Conservation (phyloP, 352 stramenopile species). For the Globisporangium splendens region DNA sequence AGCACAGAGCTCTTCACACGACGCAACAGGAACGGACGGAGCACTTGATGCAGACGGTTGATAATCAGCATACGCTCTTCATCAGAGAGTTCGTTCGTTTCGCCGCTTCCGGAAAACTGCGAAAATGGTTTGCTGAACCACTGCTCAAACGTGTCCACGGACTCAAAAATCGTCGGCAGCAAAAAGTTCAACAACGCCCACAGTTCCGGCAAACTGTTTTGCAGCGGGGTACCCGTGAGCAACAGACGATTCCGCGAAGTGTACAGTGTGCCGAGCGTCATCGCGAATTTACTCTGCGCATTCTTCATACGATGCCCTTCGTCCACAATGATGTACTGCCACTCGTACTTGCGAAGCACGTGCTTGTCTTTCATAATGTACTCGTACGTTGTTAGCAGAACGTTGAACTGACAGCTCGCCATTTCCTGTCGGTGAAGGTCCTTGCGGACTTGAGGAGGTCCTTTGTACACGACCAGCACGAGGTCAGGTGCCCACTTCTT, state of each 20-base stretch:
- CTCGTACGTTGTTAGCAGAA: constrained; percentile 94
- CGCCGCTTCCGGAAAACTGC: constrained; percentile 70
- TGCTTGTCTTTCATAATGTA: constrained; percentile 92
- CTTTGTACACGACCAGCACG: constrained; percentile 97
- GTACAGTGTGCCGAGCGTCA: constrained; percentile 82
- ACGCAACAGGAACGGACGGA: constrained; percentile 81
- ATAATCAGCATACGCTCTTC: constrained; percentile 90
- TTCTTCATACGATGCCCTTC: constrained; percentile 94
- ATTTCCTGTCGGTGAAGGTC: constrained; percentile 80
- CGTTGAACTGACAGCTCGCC: constrained; percentile 88
- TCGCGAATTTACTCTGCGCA: constrained; percentile 87
- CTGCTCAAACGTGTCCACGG: constrained; percentile 87
- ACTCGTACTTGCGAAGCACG: constrained; percentile 86
- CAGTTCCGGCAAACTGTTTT: constrained; percentile 95
- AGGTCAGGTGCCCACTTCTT: constrained; percentile 94
- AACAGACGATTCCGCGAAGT: constrained; percentile 89
- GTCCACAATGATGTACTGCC: constrained; percentile 93
- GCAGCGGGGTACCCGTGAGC: constrained; percentile 97
- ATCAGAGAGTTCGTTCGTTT: constrained; percentile 81
- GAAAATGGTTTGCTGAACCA: constrained; percentile 89
- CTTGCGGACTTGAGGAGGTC: constrained; percentile 73
- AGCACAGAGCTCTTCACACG: constrained; percentile 86
- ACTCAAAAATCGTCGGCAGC: constrained; percentile 90
- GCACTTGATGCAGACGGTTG: constrained; percentile 81
- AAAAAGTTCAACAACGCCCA: constrained; percentile 93